phyloP scores from a whole-genome alignment of 2,329 filamentous ascomycete genomes.

The Paecilomyces dactylethromorphus region DNA sequence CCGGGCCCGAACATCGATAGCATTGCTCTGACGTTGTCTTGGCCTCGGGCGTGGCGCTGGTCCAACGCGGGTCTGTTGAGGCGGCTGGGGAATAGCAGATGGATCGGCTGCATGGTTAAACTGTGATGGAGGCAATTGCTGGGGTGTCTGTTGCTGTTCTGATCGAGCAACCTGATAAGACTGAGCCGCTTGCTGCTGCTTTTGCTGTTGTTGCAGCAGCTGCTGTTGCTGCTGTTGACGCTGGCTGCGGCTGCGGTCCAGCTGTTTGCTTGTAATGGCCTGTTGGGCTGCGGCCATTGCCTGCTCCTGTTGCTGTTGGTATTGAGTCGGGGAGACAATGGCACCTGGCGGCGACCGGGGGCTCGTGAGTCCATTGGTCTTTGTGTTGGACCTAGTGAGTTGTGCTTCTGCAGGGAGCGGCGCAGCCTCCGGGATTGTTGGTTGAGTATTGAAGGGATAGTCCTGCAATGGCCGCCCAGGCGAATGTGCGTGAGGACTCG shows the following conservation, averaged over 20 bases:
- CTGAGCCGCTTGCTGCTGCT: slow-evolving; percentile 13
- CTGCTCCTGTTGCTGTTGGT: slow-evolving; percentile 72
- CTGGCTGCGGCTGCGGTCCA: slow-evolving; percentile 70
- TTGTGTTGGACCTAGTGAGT: slow-evolving; percentile 63
- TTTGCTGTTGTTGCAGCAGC: slow-evolving; percentile 49
- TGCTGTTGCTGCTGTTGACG: slow-evolving; percentile 49
- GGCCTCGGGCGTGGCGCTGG: slow-evolving; percentile 65
- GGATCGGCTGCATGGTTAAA: slow-evolving; percentile 29
- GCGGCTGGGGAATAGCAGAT: slow-evolving; percentile 29
- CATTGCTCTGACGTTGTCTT: slow-evolving; percentile 69
- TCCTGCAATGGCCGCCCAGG: slow-evolving; percentile 55
- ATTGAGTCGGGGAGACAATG: slow-evolving; percentile 36
- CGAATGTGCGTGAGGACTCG: slow-evolving; percentile 29
- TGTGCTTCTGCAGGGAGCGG: slow-evolving; percentile 62
- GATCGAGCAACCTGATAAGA: background rate
- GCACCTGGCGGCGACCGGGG: slow-evolving; percentile 35
- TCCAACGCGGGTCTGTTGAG: slow-evolving; percentile 36
- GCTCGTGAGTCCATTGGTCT: slow-evolving; percentile 49
- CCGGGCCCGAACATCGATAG: slow-evolving; percentile 72
- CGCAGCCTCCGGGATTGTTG: slow-evolving; percentile 48
- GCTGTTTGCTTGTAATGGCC: slow-evolving; percentile 60
- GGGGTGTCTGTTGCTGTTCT: slow-evolving; percentile 16
- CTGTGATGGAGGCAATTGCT: slow-evolving; percentile 30
- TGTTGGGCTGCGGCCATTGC: slow-evolving; percentile 75
- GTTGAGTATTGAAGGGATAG: slow-evolving; percentile 35